Conservation (phyloP, 2,329 filamentous ascomycete genomes). For the Stachybotrys chlorohalonatus region DNA sequence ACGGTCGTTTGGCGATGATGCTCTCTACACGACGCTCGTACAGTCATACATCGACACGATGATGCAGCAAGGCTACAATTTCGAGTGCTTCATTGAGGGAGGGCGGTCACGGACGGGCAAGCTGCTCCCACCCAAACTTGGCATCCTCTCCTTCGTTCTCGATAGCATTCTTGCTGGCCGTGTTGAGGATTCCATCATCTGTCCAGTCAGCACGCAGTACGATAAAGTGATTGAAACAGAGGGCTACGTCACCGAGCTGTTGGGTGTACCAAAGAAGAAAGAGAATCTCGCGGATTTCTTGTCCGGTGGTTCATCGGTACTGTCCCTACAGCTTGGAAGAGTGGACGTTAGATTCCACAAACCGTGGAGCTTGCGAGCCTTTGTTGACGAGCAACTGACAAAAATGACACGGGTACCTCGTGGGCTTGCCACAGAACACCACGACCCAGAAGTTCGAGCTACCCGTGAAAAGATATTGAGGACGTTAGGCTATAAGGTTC, state of each 20-base stretch:
- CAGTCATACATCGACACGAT: constrained; percentile 93
- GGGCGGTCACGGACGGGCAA: constrained; percentile 90
- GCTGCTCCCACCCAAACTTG: constrained; percentile 87
- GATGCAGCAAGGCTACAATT: constrained; percentile 82
- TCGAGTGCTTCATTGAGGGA: constrained; percentile 97
- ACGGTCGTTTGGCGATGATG: constrained; percentile 83
- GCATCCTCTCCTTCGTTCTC: constrained; percentile 83
- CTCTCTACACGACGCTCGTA: constrained; percentile 83
- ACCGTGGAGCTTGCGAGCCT: constrained; percentile 82
- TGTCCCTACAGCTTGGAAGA: constrained; percentile 80
- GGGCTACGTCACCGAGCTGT: constrained; percentile 87
- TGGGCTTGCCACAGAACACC: constrained; percentile 34
- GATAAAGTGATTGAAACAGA: constrained; percentile 99
- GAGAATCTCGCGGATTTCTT: constrained; percentile 88
- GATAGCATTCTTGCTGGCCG: constrained; percentile 84
- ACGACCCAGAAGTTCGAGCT: constrained; percentile 37
- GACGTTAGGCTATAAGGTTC: constrained; percentile 82
- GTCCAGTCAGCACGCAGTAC: constrained; percentile 94
- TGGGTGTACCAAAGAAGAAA: constrained; percentile 91
- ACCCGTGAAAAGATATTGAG: constrained; percentile 67
- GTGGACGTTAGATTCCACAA: constrained; percentile 96
- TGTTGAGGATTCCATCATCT: constrained; percentile 85
- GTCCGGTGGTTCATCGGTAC: constrained; percentile 72
- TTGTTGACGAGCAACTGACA: constrained; percentile 67
- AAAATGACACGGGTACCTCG: constrained; percentile 34